phyloP scores from a whole-genome alignment of 2,329 filamentous ascomycete genomes.

The Fusarium verticillioides region DNA sequence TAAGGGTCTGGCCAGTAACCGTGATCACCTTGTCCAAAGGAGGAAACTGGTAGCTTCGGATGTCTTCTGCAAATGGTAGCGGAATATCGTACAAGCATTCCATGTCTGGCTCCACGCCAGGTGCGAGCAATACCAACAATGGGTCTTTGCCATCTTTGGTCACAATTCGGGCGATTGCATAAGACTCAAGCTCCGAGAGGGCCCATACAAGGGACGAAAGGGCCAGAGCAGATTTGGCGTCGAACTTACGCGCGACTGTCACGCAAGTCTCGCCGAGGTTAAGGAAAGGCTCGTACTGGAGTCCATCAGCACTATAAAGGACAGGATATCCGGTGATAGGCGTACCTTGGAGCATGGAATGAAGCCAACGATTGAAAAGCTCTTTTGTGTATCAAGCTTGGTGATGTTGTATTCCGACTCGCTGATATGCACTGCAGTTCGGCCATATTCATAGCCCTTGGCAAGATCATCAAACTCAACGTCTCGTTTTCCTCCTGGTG shows the following conservation, averaged over 20 bases:
- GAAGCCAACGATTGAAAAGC: constrained; percentile 88
- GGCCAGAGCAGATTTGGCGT: constrained; percentile 84
- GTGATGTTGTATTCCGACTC: constrained; percentile 89
- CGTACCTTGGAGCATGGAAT: constrained; percentile 75
- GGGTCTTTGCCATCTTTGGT: constrained; percentile 85
- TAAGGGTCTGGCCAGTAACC: constrained; percentile 82
- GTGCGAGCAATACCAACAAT: constrained; percentile 79
- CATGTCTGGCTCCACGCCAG: constrained; percentile 79
- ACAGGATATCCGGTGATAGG: background rate
- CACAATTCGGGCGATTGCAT: constrained; percentile 87
- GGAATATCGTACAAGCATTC: constrained; percentile 92
- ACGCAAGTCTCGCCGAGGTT: constrained; percentile 84
- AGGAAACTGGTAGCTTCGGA: constrained; percentile 90
- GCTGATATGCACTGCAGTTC: constrained; percentile 89
- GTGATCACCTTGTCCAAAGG: constrained; percentile 89
- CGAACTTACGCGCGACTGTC: constrained; percentile 79
- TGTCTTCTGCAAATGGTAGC: constrained; percentile 91
- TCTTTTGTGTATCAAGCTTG: constrained; percentile 80
- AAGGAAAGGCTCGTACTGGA: constrained; percentile 82
- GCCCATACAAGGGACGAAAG: constrained; percentile 91
- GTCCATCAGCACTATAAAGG: constrained; percentile 12
- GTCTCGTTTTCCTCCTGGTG: constrained; percentile 82
- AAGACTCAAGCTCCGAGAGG: constrained; percentile 84
- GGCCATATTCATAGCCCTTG: constrained; percentile 94
- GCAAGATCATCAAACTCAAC: constrained; percentile 85